phyloP scores from a whole-genome alignment of 148 eudicot species.

The Fagopyrum esculentum region DNA sequence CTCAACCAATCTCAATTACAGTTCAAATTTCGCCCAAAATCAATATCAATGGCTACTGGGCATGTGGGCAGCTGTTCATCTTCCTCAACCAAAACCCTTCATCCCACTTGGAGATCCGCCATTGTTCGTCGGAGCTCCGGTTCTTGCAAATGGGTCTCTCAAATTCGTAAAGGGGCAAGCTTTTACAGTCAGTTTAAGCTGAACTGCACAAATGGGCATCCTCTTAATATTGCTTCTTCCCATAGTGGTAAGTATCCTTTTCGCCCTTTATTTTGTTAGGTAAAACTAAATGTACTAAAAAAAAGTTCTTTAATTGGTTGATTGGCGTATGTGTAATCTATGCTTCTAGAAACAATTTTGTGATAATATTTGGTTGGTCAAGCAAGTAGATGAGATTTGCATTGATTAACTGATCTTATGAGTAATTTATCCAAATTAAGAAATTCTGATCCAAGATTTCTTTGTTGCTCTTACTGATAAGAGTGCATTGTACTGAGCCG shows the following conservation, averaged over 20 bases:
- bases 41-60: background rate
- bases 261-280: background rate
- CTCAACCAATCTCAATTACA: background rate
- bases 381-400: background rate
- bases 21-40: background rate
- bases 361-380: background rate
- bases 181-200: slow-evolving; percentile 38
- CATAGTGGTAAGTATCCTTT: slow-evolving; percentile 41
- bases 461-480: background rate
- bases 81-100: slow-evolving; percentile 22
- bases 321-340: background rate
- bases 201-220: slow-evolving; percentile 59
- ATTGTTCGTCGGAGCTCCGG: slow-evolving; percentile 23
- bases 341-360: background rate
- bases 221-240: slow-evolving; percentile 48
- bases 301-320: background rate
- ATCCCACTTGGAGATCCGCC: slow-evolving; percentile 23
- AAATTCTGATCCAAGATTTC: slow-evolving; percentile 7
- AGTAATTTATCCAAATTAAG: background rate
- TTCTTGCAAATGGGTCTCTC: slow-evolving; percentile 47
- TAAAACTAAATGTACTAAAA: background rate
- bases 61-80: slow-evolving; percentile 38
- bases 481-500: background rate
- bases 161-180: slow-evolving; percentile 31
- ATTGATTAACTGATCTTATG: background rate